phyloP scores from a whole-genome alignment of 345 rosid species.

The Sisymbrium irio region DNA sequence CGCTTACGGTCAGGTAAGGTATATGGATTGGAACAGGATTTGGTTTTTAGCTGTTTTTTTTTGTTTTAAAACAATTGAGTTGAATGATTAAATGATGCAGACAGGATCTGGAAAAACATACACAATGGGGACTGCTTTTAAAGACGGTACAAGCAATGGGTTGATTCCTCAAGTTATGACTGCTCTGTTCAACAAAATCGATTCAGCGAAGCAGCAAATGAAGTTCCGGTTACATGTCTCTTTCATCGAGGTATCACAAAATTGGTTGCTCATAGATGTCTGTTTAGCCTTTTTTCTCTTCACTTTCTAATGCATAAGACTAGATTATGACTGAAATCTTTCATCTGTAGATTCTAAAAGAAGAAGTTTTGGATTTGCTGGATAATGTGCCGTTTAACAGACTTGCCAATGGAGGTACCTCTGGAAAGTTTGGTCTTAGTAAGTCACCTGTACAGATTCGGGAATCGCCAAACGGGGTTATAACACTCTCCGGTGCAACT shows the following conservation, averaged over 20 bases:
- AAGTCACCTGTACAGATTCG: conserved; percentile 76
- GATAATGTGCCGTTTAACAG: conserved; percentile 52
- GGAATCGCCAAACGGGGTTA: conserved; percentile 76
- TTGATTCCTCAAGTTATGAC: conserved; percentile 76
- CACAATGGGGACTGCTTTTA: conserved; percentile 82
- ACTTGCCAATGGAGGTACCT: conserved; percentile 53
- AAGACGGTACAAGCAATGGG: conserved; percentile 57
- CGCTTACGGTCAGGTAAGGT: conserved; percentile 96
- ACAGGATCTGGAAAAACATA: conserved; percentile 89
- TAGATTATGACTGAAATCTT: conserved; percentile 2
- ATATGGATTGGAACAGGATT: neutral
- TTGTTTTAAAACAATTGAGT: too few species aligned
- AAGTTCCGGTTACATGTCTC: conserved; percentile 77
- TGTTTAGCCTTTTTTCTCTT: neutral
- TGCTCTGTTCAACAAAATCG: conserved; percentile 60
- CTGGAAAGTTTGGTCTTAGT: conserved; percentile 53
- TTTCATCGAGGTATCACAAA: conserved; percentile 69
- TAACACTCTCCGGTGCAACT: conserved; percentile 70
- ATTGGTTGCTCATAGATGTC: neutral
- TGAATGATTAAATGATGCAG: conserved; percentile 41
- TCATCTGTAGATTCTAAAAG: conserved; percentile 65
- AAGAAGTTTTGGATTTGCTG: conserved; percentile 81
- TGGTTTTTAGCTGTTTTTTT: neutral
- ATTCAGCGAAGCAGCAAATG: conserved; percentile 48
- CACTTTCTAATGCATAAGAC: neutral